Percentiles rank a stretch among this genome's conserved stretches.
phyloP scores from a whole-genome alignment of 2,329 filamentous ascomycete species.

The Endoconidiophora polonica region DNA sequence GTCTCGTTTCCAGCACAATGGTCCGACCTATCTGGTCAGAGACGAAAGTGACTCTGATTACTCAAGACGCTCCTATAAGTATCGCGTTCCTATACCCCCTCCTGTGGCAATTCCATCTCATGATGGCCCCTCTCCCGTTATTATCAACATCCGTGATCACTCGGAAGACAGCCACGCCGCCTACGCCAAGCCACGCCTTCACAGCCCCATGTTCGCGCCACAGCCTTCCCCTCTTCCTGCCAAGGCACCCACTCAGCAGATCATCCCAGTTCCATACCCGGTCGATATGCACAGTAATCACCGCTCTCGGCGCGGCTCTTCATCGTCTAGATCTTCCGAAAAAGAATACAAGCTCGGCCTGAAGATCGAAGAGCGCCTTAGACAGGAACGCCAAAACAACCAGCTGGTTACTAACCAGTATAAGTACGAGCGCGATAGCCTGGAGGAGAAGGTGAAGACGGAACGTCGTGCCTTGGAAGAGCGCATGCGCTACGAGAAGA shows the following conservation, averaged over 20 bases:
- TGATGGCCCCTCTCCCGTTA: neutral
- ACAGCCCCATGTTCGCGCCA: neutral
- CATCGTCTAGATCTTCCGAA: neutral
- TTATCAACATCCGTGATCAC: constrained; percentile 6
- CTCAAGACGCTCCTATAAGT: neutral
- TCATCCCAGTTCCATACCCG: neutral
- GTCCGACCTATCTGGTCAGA: neutral
- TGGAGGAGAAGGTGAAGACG: neutral
- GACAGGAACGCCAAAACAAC: neutral
- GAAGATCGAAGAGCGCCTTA: neutral
- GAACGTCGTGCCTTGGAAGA: neutral
- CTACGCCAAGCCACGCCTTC: neutral
- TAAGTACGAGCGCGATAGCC: neutral
- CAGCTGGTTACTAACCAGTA: neutral
- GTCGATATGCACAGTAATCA: neutral
- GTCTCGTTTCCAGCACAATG: neutral
- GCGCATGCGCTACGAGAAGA: neutral
- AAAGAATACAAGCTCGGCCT: neutral
- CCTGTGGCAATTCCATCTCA: neutral
- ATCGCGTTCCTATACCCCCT: neutral
- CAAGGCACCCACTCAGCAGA: neutral
- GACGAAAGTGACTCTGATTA: constrained; percentile 1
- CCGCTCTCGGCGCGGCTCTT: neutral
- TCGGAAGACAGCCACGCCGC: neutral
- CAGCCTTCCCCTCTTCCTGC: neutral